Conservation (phyloP, 345 rosid species). For the Euphorbia lathyris region DNA sequence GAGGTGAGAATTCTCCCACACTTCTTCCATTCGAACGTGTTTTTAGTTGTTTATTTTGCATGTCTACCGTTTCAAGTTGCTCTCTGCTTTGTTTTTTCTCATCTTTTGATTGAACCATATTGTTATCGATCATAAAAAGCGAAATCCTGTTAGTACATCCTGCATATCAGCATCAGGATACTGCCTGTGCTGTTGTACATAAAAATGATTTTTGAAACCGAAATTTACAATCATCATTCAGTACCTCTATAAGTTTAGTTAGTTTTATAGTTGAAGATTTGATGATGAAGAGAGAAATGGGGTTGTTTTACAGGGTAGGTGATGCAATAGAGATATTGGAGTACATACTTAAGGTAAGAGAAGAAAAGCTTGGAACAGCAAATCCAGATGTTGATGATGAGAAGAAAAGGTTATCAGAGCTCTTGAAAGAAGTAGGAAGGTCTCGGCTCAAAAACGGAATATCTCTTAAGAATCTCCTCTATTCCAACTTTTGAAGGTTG, state of each 20-base stretch:
- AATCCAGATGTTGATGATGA: constrained; percentile 37
- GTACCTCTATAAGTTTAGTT: too few relatives aligned
- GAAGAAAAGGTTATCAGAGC: constrained; percentile 36
- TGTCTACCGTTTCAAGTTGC: neutral
- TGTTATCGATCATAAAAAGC: neutral
- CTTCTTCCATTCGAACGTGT: too few relatives aligned
- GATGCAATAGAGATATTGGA: constrained; percentile 40
- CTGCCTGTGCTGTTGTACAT: neutral
- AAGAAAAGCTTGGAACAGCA: constrained; percentile 34
- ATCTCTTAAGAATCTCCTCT: constrained; percentile 22
- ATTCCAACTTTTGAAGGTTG: constrained; percentile 9
- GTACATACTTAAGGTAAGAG: constrained; percentile 29
- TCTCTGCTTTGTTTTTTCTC: neutral
- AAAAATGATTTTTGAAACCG: neutral
- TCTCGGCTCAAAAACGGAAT: constrained; percentile 25
- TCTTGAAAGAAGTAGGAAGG: constrained; percentile 40
- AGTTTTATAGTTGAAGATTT: neutral
- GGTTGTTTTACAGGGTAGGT: constrained; percentile 21
- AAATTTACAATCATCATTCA: too few relatives aligned
- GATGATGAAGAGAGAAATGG: neutral
- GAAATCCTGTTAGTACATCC: neutral
- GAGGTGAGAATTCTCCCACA: constrained; percentile 40
- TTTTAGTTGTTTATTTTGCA: neutral
- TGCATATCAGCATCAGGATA: neutral
- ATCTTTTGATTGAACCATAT: neutral